Evolutionary conservation across 2,329 filamentous ascomycete genomes (phyloP), one percentile per base, ranked within the genome.

Genomic region (Neonectria punicea): DNA sequence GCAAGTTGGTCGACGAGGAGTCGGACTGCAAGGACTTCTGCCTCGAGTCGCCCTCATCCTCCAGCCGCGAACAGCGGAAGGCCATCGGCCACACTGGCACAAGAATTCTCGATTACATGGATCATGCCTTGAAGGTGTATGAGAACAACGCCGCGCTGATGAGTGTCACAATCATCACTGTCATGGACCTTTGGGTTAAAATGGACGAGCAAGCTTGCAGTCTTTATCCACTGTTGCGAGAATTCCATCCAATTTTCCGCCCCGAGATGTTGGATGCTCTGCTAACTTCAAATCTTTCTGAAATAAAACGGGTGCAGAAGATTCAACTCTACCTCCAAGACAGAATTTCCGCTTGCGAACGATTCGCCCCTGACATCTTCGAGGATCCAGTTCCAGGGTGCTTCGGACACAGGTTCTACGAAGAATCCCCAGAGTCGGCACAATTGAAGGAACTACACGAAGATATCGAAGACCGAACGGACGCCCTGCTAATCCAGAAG

Each of bases 321-420:
- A 63, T 73, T 11, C 72, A 74, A 30, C 18, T 69, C 22, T 74
- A 74, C 18, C 32, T 74, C 2, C 55, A 70, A 9, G 60, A 62
- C 49, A 62, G 72, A 3, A 70, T 74, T 28, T 3, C 34, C 9
- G 50, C 44, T 4, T 73, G 71, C 9, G 30, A 63, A 43, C 55
- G 58, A 2, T 59, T 63, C 8, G 47, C 28, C 3, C 51, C 56
- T 28, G 73, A 65, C 16, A 72, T 74, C 5, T 74, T 72, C 34
- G 70, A 68, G 1, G 73, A 74, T 16, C 73, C 73, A 3, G 53
- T 58, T 5, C 61, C 61, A 3, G 75, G 74, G 6, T 76, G 70
- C 30, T 73, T 76, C 49, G 75, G 73, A 2, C 69, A 76, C 16
- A 70, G 73, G 1, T 71, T 69, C 55, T 76, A 75, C 25, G 69